Base-by-base conservation (phyloP, 805 yeast genomes). In the Cyberlindnera subsufficiens region DNA sequence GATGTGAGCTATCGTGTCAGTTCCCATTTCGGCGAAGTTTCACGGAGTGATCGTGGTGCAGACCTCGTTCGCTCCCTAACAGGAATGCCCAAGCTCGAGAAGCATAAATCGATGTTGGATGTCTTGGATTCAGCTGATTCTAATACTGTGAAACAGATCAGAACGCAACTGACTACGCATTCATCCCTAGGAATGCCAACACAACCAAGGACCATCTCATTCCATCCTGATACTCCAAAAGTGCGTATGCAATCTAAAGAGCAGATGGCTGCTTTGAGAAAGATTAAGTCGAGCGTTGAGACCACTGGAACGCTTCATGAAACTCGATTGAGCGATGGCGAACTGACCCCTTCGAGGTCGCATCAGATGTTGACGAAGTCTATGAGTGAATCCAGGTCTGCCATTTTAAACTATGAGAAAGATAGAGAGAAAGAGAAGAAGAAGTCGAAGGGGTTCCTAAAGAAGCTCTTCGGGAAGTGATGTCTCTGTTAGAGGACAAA, bases 31-130 rank as follows among this genome's bases (percentile, higher is more conserved):
- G 47, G 51, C 16, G 64, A 60, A 33, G 62, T 64, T n/a, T 69
- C 70, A 3, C 54, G 48, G 61, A 13, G 32, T 22, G 33, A 42
- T 7, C 68, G 64, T 39, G 65, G 67, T 14, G 71, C 69, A 0
- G 63, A 61, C 32, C 47, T 71, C 16, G 70, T 72, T 25, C 58
- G 75, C 29, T 58, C 68, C 0, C 50, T 71, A 19, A 70, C 76
- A 0, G 75, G 72, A 8, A 20, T 53, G 64, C 59, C 60, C 3
- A 40, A 43, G 15, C 25, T 56, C 3, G 44, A 42, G 25, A 53
- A 49, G 31, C 42, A 42, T 3, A 55, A 49, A 39, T 58, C 61
- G 8, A 52, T 58, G 58, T 42, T 58, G 40, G 60, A 56, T 42
- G 57, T 49, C 5, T 39, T 51, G 30, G 54, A 47, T 4, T 7